Evolutionary conservation across 2,329 filamentous ascomycete species (phyloP).

Genomic region (Arthrobotrys musiformis): DNA sequence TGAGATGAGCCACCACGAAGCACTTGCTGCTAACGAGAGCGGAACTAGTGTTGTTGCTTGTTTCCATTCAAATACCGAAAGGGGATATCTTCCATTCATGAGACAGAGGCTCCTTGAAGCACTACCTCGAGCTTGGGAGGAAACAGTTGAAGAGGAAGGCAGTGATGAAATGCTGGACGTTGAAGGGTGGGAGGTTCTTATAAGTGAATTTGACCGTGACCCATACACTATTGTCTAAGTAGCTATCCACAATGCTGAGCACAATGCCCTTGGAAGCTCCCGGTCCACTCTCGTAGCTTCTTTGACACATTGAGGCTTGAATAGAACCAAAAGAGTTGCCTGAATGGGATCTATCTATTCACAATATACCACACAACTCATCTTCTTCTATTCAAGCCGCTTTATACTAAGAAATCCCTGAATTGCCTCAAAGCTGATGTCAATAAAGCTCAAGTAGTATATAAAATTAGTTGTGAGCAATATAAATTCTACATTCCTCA

Average conservation of each 20-base stretch:
- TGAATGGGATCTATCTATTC: neutral
- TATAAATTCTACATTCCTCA: neutral
- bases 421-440: too few species aligned
- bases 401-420: neutral
- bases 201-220: slow-evolving; percentile 85
- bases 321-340: too few species aligned
- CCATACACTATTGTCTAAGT: slow-evolving; percentile 81
- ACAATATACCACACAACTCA: too few species aligned
- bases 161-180: slow-evolving; percentile 57
- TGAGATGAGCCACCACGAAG: slow-evolving; percentile 92
- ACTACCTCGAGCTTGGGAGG: slow-evolving; percentile 70
- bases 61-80: slow-evolving; percentile 93
- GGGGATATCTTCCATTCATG: slow-evolving; percentile 82
- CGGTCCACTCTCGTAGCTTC: too few species aligned
- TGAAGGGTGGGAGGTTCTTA: slow-evolving; percentile 72
- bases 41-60: slow-evolving; percentile 80
- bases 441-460: too few species aligned
- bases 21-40: slow-evolving; percentile 83
- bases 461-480: neutral
- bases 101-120: slow-evolving; percentile 71
- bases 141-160: slow-evolving; percentile 60
- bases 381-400: neutral
- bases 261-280: neutral
- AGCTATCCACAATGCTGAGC: too few species aligned
- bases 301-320: neutral